These are phyloP conservation scores for Trypanosoma cruzi DNA, from an alignment of 208 protist species.

Conservation along the genomic window DNA sequence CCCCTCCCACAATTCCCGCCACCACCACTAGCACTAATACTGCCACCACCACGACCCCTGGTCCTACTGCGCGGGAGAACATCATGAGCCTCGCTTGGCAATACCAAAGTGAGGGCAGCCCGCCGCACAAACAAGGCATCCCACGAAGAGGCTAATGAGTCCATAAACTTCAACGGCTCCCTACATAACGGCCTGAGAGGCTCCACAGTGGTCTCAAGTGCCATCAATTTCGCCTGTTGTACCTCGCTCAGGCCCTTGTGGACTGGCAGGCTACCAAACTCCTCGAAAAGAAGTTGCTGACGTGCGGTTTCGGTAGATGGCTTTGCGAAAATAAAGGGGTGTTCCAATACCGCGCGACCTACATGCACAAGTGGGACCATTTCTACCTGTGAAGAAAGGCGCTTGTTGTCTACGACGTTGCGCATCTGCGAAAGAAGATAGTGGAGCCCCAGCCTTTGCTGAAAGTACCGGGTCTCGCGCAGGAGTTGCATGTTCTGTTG, in stretches of 20 bases:
- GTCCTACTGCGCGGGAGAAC: conserved; percentile 45
- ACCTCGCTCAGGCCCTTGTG: conserved; percentile 23
- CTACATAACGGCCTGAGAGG: conserved; percentile 46
- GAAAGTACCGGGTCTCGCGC: conserved; percentile 40
- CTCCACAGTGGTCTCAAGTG: conserved; percentile 39
- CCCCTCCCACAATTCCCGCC: neutral
- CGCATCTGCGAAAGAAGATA: conserved; percentile 67
- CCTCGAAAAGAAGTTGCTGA: conserved; percentile 33
- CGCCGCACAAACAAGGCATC: conserved; percentile 60
- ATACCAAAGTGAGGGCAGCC: conserved; percentile 53
- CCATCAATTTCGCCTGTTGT: conserved; percentile 31
- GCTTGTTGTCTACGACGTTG: conserved; percentile 24
- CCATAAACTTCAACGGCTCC: conserved; percentile 52
- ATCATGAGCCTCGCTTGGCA: conserved; percentile 58
- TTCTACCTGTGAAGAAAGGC: conserved; percentile 44
- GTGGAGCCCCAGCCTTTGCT: conserved; percentile 49
- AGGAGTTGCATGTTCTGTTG: conserved; percentile 57
- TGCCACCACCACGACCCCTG: neutral
- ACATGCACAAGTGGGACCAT: conserved; percentile 49
- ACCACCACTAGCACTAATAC: neutral
- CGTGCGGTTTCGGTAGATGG: conserved; percentile 48
- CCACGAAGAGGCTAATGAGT: conserved; percentile 47
- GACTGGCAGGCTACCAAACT: conserved; percentile 17
- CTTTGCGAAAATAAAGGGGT: conserved; percentile 56
- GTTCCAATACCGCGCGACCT: conserved; percentile 44